phyloP scores from a whole-genome alignment of 169 alveolate species.

The Plasmodium coatneyi region DNA sequence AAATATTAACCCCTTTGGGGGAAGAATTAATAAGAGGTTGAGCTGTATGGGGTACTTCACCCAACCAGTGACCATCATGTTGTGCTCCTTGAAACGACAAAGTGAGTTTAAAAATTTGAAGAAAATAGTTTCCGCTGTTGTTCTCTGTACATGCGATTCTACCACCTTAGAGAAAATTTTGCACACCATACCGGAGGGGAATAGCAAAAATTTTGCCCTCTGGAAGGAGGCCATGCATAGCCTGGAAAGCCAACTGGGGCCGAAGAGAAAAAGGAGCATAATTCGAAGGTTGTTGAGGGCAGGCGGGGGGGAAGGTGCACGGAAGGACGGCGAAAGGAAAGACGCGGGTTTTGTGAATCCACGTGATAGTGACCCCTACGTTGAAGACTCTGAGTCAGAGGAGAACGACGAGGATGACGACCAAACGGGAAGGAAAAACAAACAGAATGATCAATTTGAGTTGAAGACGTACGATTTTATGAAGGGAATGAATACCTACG shows the following conservation, averaged over 20 bases:
- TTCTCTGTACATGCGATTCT: slow-evolving; percentile 73
- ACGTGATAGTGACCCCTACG: neutral
- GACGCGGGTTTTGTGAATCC: neutral
- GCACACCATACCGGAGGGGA: slow-evolving; percentile 69
- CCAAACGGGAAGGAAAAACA: neutral
- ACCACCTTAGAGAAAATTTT: slow-evolving; percentile 39
- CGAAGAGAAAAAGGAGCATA: slow-evolving; percentile 6
- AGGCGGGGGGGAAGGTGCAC: neutral
- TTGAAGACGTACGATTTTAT: slow-evolving; percentile 54
- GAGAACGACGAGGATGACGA: slow-evolving; percentile 1
- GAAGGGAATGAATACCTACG: slow-evolving; percentile 35
- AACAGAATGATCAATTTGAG: neutral
- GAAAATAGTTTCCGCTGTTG: slow-evolving; percentile 31
- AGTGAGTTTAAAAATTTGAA: slow-evolving; percentile 54
- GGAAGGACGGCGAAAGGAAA: neutral
- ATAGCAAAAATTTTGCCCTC: slow-evolving; percentile 37
- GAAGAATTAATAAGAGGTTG: slow-evolving; percentile 7
- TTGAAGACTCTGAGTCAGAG: neutral
- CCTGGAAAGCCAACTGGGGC: slow-evolving; percentile 19
- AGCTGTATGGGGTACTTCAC: slow-evolving; percentile 62
- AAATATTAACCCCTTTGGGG: neutral
- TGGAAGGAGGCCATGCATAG: slow-evolving; percentile 46
- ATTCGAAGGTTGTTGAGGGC: neutral
- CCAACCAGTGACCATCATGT: slow-evolving; percentile 59
- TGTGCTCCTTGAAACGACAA: slow-evolving; percentile 68